Base-by-base conservation (phyloP, 129 eudicot species). In the Escallonia rubra region DNA sequence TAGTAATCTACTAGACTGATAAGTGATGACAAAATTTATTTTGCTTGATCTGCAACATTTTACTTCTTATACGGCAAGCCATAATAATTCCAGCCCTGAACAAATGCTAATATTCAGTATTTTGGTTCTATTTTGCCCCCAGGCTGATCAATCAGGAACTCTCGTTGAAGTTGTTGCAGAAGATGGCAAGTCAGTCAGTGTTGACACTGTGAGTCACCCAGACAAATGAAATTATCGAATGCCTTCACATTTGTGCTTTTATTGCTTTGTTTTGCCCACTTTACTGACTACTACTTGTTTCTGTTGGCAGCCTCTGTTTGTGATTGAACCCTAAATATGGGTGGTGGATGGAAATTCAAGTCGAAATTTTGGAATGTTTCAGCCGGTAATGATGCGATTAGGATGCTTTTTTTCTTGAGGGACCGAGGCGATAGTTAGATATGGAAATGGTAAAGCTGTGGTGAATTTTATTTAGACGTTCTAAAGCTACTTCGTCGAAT, bases 101-200 rank as follows among this genome's bases (percentile, higher is more conserved):
- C 51, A 12, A 66, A 66, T 52, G 10, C 6, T 5, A 10, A 53
- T 41, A 41, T 43, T 39, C 11, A 61, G 2, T 52, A 50, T 62
- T 13, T 54, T 4, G 13, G 6, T 54, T n/a, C 6, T 16, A 41
- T 66, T 66, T 41, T n/a, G 3, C 5, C 34, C 15, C 14, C 56
- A 81, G 85, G 75, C 81, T 52, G 85, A 81, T 76, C 75, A 57
- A 46, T 62, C 85, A 8, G 86, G 89, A 47, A 80, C 89, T 43
- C 14, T 84, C 14, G 80, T 81, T 41, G 89, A 84, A 72, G 60
- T 84, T 51, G 16, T 80, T 70, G 78, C 58, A 57, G 86, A 84
- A 63, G 86, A 84, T 63, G 86, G 83, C 41, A 80, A 84, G 69
- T 86, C 89, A 10, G 89, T 84, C 59, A 80, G 78, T 64, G 72